These are phyloP conservation scores for Boletus barrowsii DNA, from an alignment of 768 basidiomycete genomes.

Conservation along the genomic window DNA sequence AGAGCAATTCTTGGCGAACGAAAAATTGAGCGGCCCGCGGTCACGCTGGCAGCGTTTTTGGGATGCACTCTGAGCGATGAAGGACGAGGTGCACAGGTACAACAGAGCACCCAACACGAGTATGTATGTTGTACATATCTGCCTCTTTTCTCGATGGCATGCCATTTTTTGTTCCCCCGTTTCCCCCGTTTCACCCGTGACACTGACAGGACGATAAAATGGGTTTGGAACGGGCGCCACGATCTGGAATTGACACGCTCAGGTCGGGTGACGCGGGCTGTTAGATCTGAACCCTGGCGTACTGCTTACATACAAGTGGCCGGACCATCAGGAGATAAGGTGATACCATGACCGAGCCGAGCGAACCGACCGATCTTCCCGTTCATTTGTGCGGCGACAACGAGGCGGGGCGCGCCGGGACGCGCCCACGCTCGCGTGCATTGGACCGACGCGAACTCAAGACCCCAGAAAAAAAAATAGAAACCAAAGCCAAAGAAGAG, in stretches of 20 bases:
- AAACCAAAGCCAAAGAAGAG: neutral
- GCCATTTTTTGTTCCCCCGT: neutral
- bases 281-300: neutral
- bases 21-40: slow-evolving; percentile 40
- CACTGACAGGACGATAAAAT: neutral
- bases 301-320: neutral
- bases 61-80: too few relatives aligned
- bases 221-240: neutral
- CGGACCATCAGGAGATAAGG: slow-evolving; percentile 20
- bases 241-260: slow-evolving; percentile 2
- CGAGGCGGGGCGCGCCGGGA: neutral
- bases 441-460: neutral
- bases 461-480: neutral
- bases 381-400: slow-evolving; percentile 17
- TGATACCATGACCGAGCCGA: slow-evolving; percentile 18
- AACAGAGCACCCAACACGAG: too few relatives aligned
- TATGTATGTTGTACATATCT: too few relatives aligned
- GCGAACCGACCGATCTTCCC: neutral
- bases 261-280: neutral
- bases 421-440: neutral
- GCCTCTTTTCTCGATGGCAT: too few relatives aligned
- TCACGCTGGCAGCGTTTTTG: neutral
- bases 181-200: neutral
- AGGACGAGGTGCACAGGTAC: too few relatives aligned
- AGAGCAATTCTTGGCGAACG: slow-evolving; percentile 43